These are phyloP conservation scores for Nemania sp. DNA, from an alignment of 2,329 filamentous ascomycete species.

Conservation along the genomic window DNA sequence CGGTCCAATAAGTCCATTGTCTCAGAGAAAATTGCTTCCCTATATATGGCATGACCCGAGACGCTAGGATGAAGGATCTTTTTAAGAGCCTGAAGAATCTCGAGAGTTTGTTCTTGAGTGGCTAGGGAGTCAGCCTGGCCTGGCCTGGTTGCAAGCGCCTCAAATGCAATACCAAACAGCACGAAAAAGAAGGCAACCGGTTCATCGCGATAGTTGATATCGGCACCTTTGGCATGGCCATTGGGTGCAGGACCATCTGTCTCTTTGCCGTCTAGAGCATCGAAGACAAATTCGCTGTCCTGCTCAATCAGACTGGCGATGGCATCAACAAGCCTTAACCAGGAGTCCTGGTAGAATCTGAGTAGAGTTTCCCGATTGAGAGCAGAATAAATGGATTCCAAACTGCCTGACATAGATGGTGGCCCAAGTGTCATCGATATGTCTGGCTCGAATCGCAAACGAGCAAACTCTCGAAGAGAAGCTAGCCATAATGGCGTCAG, in stretches of 20 bases:
- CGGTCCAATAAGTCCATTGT: constrained; percentile 95
- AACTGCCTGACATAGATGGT: constrained; percentile 77
- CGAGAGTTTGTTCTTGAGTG: constrained; percentile 77
- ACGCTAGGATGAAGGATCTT: constrained; percentile 95
- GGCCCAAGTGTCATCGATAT: constrained; percentile 89
- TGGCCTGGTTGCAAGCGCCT: constrained; percentile 84
- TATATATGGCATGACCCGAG: constrained; percentile 93
- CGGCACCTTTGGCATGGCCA: constrained; percentile 63
- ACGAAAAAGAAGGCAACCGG: constrained; percentile 99
- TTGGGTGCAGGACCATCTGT: constrained; percentile 51
- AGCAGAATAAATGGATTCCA: constrained; percentile 93
- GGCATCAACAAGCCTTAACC: constrained; percentile 94
- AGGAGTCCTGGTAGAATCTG: constrained; percentile 95
- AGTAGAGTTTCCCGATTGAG: constrained; percentile 92
- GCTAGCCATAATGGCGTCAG: constrained; percentile 93
- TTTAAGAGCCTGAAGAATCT: constrained; percentile 87
- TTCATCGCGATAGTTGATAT: constrained; percentile 97
- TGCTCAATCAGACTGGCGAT: constrained; percentile 97
- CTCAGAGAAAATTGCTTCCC: constrained; percentile 93
- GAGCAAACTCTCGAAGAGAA: constrained; percentile 89
- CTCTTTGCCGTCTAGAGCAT: constrained; percentile 87
- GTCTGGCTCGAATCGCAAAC: constrained; percentile 92
- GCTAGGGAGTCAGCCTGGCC: constrained; percentile 67
- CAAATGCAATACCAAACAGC: constrained; percentile 93
- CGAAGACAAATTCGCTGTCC: constrained; percentile 96